Base-by-base conservation (phyloP, 768 basidiomycete species). In the Boletus bicolor region DNA sequence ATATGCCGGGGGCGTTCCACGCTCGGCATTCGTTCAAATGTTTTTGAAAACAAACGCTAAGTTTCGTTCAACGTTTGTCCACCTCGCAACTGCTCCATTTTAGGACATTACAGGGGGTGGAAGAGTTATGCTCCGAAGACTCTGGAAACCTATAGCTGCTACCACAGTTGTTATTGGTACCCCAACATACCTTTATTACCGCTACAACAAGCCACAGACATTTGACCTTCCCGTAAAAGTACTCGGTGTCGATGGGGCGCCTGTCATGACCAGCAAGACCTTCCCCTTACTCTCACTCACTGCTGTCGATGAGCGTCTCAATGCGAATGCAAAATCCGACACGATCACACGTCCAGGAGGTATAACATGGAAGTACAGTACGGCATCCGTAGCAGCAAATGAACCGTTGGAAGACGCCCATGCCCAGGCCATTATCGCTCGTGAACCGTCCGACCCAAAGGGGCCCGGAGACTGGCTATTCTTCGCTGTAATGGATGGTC, bases 401-500 rank as follows among this genome's bases (percentile, higher is more conserved):
- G 83, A 89, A 56, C 91, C 93, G 8, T 85, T 97, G 49, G 97
- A 99, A 72, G 97, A 99, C 68, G 85, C 93, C 26, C 81, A 86
- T 60, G 82, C 89, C 4, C 79, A 80, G 56, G 83, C 85, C 53
- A 75, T 93, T 58, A 74, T 96, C 47, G 69, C 80, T 59, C 77
- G 85, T 38, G 84, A 89, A 64, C 74, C 73, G 4, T 73, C 80
- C n/a, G 82, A 86, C 60, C 76, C 80, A 10, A 77, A 81, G 4
- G 76, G 76, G 0, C 79, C 82, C 2, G 87, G 88, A 14, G 90
- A 91, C 64, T 80, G 89, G 56, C 76, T 93, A 42, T 89, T 96
- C 72, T 94, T 93, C 64, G 76, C 91, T 1, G 85, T 96, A 36
- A 89, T 96, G 85, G 93, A 94, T 63, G 93, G 94, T 3, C 97